phyloP scores from a whole-genome alignment of 495 filamentous ascomycete genomes.

The Annulohypoxylon moriforme region DNA sequence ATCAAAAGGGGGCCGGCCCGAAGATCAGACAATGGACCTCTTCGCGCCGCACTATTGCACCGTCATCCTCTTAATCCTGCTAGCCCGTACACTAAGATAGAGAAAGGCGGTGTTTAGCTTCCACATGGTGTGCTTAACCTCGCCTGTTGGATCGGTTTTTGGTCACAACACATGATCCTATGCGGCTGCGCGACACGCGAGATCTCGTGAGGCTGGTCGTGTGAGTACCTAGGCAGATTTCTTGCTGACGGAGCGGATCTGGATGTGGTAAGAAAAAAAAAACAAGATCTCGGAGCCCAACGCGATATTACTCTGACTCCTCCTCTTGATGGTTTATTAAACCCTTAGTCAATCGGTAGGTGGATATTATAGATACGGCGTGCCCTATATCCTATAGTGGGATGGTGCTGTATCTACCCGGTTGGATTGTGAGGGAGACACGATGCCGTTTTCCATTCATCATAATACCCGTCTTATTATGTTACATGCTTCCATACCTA shows the following conservation, averaged over 20 bases:
- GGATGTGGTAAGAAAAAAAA: conserved; percentile 29
- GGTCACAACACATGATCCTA: conserved; percentile 38
- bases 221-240: conserved; percentile 10
- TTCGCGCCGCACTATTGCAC: conserved; percentile 39
- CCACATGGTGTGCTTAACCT: conserved; percentile 15
- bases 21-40: conserved; percentile 38
- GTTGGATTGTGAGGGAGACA: conserved; percentile 26
- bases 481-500: conserved; percentile 37
- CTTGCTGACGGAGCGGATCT: conserved; percentile 32
- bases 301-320: conserved; percentile 25
- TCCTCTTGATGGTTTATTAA: conserved; percentile 29
- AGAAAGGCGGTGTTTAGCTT: conserved; percentile 19
- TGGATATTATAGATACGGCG: not conserved
- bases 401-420: conserved; percentile 38
- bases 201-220: conserved; percentile 36
- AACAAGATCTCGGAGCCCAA: conserved; percentile 34
- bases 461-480: conserved; percentile 45
- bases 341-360: conserved; percentile 12
- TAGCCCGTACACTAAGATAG: conserved; percentile 6
- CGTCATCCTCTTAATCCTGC: conserved; percentile 40
- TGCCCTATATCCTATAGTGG: conserved; percentile 2
- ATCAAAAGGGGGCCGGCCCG: conserved; percentile 42
- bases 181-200: conserved; percentile 42
- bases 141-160: conserved; percentile 9
- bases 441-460: conserved; percentile 33